Conservation (phyloP, 495 filamentous ascomycete genomes). For the Aspergillus saccharolyticus region DNA sequence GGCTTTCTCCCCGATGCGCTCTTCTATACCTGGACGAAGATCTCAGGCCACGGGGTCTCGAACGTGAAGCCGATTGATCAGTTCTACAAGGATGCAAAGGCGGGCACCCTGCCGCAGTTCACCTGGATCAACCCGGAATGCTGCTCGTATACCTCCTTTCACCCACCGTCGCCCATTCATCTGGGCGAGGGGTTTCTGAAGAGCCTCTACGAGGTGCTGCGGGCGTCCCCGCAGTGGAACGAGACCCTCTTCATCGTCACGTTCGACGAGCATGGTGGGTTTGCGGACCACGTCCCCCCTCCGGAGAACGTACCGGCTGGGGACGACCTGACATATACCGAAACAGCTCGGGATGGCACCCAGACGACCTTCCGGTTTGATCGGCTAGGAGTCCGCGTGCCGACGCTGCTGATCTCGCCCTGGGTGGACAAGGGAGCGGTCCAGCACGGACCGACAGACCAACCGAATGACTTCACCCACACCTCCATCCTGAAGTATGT, state of each 20-base stretch:
- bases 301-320: constrained; percentile 39
- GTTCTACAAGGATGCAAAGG: constrained; percentile 36
- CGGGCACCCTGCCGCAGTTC: constrained; percentile 40
- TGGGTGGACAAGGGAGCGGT: constrained; percentile 43
- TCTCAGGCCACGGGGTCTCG: constrained; percentile 25
- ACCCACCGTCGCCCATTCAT: constrained; percentile 43
- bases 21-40: constrained; percentile 40
- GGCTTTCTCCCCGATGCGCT: constrained; percentile 32
- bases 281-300: constrained; percentile 46
- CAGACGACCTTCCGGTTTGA: constrained; percentile 45
- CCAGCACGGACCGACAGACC: constrained; percentile 30
- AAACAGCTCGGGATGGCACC: constrained; percentile 34
- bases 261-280: constrained; percentile 49
- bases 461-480: constrained; percentile 37
- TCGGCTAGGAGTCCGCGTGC: constrained; percentile 47
- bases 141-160: constrained; percentile 46
- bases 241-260: constrained; percentile 46
- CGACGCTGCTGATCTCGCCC: constrained; percentile 47
- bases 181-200: constrained; percentile 48
- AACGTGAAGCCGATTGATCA: constrained; percentile 31
- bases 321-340: constrained; percentile 40
- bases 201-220: constrained; percentile 46
- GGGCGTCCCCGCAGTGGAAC: constrained; percentile 45
- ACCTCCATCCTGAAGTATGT: constrained; percentile 42
- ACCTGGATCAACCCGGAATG: constrained; percentile 52